Evolutionary conservation across 129 eudicot genomes (phyloP).

Genomic region (Flaveria robusta): DNA sequence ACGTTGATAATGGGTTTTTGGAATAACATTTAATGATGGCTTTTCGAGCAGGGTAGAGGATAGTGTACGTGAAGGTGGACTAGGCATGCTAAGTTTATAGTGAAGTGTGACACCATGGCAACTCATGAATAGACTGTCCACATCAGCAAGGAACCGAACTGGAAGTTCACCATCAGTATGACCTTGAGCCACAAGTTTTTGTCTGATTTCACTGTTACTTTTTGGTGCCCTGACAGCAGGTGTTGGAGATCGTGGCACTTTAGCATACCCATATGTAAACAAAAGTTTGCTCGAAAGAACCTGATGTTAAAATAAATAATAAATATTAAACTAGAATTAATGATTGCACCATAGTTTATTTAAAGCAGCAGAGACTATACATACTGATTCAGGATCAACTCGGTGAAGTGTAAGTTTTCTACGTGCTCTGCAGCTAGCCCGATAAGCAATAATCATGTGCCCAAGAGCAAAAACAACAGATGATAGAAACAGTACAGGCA

Average conservation of each 20-base stretch:
- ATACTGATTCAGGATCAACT: constrained; percentile 87
- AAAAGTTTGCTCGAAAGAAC: constrained; percentile 74
- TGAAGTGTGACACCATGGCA: constrained; percentile 74
- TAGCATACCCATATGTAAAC: constrained; percentile 64
- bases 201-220: constrained; percentile 61
- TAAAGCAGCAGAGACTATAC: constrained; percentile 23
- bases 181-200: constrained; percentile 50
- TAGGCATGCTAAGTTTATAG: constrained; percentile 82
- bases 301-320: constrained; percentile 39
- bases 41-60: constrained; percentile 57
- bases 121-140: constrained; percentile 75
- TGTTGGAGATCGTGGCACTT: constrained; percentile 93
- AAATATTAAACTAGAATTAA: constrained; percentile 14
- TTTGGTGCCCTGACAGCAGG: constrained; percentile 62
- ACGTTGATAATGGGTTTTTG: constrained; percentile 52
- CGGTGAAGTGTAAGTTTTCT: constrained; percentile 85
- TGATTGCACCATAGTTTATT: not conserved
- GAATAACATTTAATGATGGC: constrained; percentile 45
- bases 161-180: constrained; percentile 71
- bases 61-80: constrained; percentile 76
- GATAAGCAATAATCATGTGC: constrained; percentile 83
- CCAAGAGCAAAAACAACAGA: constrained; percentile 98
- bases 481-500: constrained; percentile 92
- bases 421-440: constrained; percentile 90
- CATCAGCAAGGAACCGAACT: constrained; percentile 75